Evolutionary conservation across 1,284 basidiomycete genomes (phyloP).

Genomic region (Anthracocystis setariae): DNA sequence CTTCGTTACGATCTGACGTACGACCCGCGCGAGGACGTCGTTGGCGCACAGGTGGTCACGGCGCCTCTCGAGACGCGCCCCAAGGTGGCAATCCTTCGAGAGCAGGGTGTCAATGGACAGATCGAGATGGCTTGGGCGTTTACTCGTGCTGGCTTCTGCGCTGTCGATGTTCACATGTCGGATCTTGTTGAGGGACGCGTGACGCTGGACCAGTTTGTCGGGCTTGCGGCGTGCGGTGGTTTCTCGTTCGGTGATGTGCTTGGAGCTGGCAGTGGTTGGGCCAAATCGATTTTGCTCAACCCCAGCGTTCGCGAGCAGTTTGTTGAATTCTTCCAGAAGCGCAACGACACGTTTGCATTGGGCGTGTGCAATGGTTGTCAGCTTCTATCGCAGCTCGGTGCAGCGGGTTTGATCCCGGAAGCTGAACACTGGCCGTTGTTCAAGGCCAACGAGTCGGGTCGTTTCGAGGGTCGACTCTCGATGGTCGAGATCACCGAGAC

Average conservation of each 20-base stretch:
- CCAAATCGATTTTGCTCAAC: conserved; percentile 88
- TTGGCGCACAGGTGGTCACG: conserved; percentile 25
- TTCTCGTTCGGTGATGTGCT: conserved; percentile 99
- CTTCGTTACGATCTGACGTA: conserved; percentile 61
- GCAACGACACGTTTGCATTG: conserved; percentile 84
- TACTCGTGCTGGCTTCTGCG: conserved; percentile 88
- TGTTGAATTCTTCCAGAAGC: conserved; percentile 77
- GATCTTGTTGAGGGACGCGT: conserved; percentile 83
- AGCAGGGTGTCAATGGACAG: conserved; percentile 98
- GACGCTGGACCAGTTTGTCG: conserved; percentile 78
- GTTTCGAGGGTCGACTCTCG: conserved; percentile 88
- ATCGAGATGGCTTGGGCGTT: conserved; percentile 99
- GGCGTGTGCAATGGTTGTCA: conserved; percentile 99
- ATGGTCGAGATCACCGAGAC: conserved; percentile 79
- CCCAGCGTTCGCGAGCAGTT: conserved; percentile 80
- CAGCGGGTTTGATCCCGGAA: conserved; percentile 79
- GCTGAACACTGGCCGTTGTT: conserved; percentile 87
- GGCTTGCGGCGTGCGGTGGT: conserved; percentile 93
- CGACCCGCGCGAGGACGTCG: conserved; percentile 56
- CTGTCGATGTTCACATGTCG: conserved; percentile 97
- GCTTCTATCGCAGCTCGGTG: conserved; percentile 86
- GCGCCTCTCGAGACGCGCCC: conserved; percentile 73
- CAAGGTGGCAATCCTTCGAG: conserved; percentile 91
- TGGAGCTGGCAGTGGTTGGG: conserved; percentile 97
- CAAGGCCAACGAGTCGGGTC: conserved; percentile 85